A percentile compares a stretch with the other conserved stretches of the same genome.
These are phyloP conservation scores for Kurtzmaniella cleridarum DNA, from an alignment of 805 yeast species.

Conservation along the genomic window DNA sequence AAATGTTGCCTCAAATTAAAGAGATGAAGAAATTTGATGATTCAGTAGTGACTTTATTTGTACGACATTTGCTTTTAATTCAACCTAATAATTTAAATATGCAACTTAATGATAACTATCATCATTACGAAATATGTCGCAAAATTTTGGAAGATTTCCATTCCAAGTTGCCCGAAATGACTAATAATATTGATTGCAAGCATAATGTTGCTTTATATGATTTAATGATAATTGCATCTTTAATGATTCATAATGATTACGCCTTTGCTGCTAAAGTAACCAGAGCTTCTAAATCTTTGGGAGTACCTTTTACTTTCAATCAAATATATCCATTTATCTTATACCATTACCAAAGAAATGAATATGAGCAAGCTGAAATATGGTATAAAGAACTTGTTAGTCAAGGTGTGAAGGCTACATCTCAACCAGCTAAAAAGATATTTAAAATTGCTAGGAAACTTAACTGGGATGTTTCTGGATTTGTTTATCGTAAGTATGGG, in stretches of 20 bases:
- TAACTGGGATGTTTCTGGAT: conserved; percentile 32
- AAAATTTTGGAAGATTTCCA: conserved; percentile 20
- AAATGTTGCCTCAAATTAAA: neutral
- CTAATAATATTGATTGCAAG: conserved; percentile 4
- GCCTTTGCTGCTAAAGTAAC: conserved; percentile 27
- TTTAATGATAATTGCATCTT: conserved; percentile 24
- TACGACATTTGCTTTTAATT: conserved; percentile 20
- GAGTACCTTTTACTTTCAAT: conserved; percentile 32
- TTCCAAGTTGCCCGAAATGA: conserved; percentile 7
- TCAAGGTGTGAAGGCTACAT: conserved; percentile 25
- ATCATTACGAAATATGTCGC: conserved; percentile 21
- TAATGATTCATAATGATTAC: conserved; percentile 28
- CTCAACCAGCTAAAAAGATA: conserved; percentile 21
- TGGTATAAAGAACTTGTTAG: conserved; percentile 33
- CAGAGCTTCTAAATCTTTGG: conserved; percentile 17
- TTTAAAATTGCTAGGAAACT: conserved; percentile 29
- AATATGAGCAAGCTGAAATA: conserved; percentile 23
- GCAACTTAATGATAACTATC: conserved; percentile 10
- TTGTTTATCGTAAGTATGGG: conserved; percentile 20
- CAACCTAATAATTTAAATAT: conserved; percentile 13
- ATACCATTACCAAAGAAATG: conserved; percentile 28
- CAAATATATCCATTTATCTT: conserved; percentile 35
- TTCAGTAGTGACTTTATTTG: conserved; percentile 14
- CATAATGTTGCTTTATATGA: conserved; percentile 22
- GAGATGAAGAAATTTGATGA: conserved; percentile 7